Evolutionary conservation across 2,329 filamentous ascomycete species (phyloP).

Genomic region (Penicillium rolfsii): DNA sequence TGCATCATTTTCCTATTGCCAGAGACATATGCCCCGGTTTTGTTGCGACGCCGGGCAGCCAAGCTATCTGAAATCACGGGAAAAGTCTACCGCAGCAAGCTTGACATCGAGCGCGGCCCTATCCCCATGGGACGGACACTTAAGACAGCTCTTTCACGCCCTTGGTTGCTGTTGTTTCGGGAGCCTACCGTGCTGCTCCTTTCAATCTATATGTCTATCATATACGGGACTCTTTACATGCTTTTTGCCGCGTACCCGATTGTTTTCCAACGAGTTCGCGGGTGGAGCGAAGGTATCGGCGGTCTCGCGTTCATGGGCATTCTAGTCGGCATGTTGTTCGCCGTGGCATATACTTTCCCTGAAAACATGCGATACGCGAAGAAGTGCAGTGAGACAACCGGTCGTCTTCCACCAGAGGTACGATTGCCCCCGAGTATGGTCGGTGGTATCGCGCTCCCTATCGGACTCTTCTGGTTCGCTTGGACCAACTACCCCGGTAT

Average conservation of each 20-base stretch:
- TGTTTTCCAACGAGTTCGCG: conserved; percentile 43
- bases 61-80: conserved; percentile 34
- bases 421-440: conserved; percentile 55
- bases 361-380: conserved; percentile 42
- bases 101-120: conserved; percentile 45
- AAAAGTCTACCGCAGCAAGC: conserved; percentile 42
- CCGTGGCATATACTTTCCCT: conserved; percentile 42
- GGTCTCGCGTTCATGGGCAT: conserved; percentile 54
- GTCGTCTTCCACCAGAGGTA: conserved; percentile 56
- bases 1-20: conserved; percentile 30
- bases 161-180: conserved; percentile 44
- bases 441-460: conserved; percentile 55
- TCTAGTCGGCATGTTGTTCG: conserved; percentile 44
- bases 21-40: conserved; percentile 51
- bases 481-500: conserved; percentile 57
- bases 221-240: conserved; percentile 45
- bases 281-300: conserved; percentile 51
- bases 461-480: conserved; percentile 63
- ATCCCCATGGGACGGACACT: conserved; percentile 43
- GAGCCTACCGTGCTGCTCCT: conserved; percentile 29
- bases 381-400: conserved; percentile 27
- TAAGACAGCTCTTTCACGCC: conserved; percentile 51
- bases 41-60: conserved; percentile 53
- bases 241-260: conserved; percentile 57
- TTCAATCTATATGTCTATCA: conserved; percentile 30